Conservation (phyloP, 2,329 filamentous ascomycete species). For the Gremmenia infestans region DNA sequence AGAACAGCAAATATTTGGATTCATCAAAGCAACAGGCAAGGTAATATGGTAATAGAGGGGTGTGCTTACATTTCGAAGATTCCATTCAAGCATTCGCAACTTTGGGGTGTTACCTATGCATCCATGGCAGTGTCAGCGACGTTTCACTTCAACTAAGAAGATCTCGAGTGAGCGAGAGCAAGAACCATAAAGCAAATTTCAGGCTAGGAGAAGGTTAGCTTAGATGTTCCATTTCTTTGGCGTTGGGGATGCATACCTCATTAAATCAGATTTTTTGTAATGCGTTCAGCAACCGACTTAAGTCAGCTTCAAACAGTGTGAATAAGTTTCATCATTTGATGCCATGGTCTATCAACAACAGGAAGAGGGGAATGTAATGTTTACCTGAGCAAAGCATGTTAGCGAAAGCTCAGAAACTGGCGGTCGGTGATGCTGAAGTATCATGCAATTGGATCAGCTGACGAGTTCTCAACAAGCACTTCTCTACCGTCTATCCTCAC, state of each 20-base stretch:
- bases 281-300: slow-evolving; percentile 33
- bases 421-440: slow-evolving; percentile 13
- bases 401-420: slow-evolving; percentile 11
- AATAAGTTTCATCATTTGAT: slow-evolving; percentile 39
- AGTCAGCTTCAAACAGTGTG: slow-evolving; percentile 39
- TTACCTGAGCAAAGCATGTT: slow-evolving; percentile 18
- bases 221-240: not conserved
- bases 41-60: not conserved
- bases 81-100: no score
- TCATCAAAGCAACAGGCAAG: slow-evolving; percentile 30
- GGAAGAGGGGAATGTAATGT: slow-evolving; percentile 9
- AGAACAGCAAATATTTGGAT: slow-evolving; percentile 33
- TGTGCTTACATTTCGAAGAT: slow-evolving; percentile 12
- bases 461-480: slow-evolving; percentile 41
- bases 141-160: not conserved
- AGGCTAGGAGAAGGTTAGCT: slow-evolving; percentile 26
- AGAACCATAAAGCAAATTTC: slow-evolving; percentile 30
- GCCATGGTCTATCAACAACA: slow-evolving; percentile 17
- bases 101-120: slow-evolving; percentile 11
- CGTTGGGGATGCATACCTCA: slow-evolving; percentile 32
- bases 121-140: slow-evolving; percentile 4
- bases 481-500: slow-evolving; percentile 31
- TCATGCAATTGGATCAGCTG: slow-evolving; percentile 35
- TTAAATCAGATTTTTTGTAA: slow-evolving; percentile 41
- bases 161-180: slow-evolving; percentile 8